Base-by-base conservation (phyloP, 2,329 filamentous ascomycete genomes). In the Fusarium annulatum region DNA sequence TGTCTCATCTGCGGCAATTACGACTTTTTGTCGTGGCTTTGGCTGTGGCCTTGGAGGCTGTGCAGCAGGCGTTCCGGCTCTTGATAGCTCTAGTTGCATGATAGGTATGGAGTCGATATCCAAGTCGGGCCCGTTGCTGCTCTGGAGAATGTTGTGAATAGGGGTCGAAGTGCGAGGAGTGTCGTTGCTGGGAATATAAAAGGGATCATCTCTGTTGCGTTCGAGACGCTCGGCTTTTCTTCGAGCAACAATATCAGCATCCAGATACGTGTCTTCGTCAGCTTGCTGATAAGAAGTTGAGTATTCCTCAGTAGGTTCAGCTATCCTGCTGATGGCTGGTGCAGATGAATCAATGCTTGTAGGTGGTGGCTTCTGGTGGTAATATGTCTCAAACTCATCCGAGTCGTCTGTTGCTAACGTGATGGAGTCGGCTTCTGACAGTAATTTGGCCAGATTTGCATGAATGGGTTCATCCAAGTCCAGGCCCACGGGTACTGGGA, bases 31-130 rank as follows among this genome's bases (percentile, higher is more conserved):
- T 3, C 87, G 85, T 9, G 86, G 82, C 73, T 86, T 85, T 26
- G 84, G 81, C 41, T 80, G 61, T 55, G 80, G 76, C 63, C 80
- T 74, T 76, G 81, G 79, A 69, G 82, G 76, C 70, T 82, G 73
- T 67, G 79, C 66, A 19, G 79, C 71, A 55, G 67, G 76, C 57
- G 79, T 76, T 14, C 74, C 75, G 14, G 87, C 80, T 67, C 88
- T 88, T 38, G 92, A 91, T 12, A 98, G 88, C 70, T 97, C 92
- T 52, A 99, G 87, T 80, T 97, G 91, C 91, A 99, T 96, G 77
- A 99, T 96, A 5, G 96, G 96, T 77, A 99, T 99, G 4, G 94
- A 90, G 82, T 99, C 96, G 48, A 99, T 92, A 79, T 99, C 96
- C 14, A 98, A 85, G 49, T 93, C 92, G 5, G 92, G 91, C 4